A percentile compares a stretch with the other conserved stretches of the same genome.
phyloP scores from a whole-genome alignment of 768 basidiomycete genomes.

The Serendipita indica region DNA sequence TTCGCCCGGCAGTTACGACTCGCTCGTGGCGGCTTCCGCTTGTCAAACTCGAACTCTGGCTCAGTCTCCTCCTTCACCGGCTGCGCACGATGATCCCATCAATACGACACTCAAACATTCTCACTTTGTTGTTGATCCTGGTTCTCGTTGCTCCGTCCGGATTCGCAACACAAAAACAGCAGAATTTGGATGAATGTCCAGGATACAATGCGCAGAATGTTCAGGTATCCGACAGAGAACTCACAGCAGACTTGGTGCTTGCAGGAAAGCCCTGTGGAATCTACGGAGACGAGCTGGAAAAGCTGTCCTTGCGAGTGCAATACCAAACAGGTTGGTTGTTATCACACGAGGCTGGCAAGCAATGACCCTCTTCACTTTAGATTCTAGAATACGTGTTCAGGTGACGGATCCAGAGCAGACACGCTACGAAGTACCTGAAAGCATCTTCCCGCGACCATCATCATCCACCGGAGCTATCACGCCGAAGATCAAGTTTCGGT shows the following conservation, averaged over 20 bases:
- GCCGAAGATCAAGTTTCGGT: constrained; percentile 43
- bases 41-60: no score
- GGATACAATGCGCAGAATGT: constrained; percentile 39
- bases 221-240: constrained; percentile 6
- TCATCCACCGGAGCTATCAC: constrained; percentile 19
- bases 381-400: constrained; percentile 8
- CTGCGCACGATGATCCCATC: no score
- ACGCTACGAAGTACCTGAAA: constrained; percentile 52
- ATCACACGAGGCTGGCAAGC: neutral
- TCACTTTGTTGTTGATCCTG: no score
- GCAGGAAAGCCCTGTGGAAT: constrained; percentile 21
- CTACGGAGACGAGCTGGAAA: neutral
- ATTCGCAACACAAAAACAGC: no score
- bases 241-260: constrained; percentile 40
- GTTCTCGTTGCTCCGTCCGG: no score
- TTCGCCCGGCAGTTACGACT: no score
- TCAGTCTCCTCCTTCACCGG: no score
- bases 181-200: constrained; percentile 33
- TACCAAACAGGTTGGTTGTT: neutral
- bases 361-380: neutral
- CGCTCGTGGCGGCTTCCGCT: no score
- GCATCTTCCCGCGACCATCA: constrained; percentile 42
- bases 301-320: neutral
- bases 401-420: constrained; percentile 16
- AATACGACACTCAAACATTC: no score